A percentile compares a stretch with the other conserved stretches of the same genome.
phyloP scores from a whole-genome alignment of 2,329 filamentous ascomycete genomes.

The Mycosphaerella sp. region DNA sequence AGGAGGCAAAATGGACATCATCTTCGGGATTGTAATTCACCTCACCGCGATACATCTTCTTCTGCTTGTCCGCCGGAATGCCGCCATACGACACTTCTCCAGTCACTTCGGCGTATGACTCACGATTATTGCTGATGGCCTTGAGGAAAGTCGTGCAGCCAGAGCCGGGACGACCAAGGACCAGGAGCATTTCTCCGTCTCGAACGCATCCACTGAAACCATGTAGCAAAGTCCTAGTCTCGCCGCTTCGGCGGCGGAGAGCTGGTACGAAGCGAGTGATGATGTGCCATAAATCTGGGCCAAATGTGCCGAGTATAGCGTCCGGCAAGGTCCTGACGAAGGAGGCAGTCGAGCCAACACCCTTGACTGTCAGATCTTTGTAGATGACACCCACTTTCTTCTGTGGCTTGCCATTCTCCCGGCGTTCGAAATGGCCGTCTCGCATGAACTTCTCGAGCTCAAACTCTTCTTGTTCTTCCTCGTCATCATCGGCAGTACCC shows the following conservation, averaged over 20 bases:
- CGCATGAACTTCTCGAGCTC: slow-evolving; percentile 64
- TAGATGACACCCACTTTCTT: slow-evolving; percentile 76
- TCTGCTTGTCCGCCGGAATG: slow-evolving; percentile 61
- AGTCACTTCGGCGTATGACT: slow-evolving; percentile 57
- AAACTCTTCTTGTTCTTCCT: slow-evolving; percentile 52
- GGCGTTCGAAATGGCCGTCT: slow-evolving; percentile 69
- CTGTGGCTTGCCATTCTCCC: slow-evolving; percentile 58
- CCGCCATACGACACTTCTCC: slow-evolving; percentile 69
- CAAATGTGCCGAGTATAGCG: slow-evolving; percentile 71
- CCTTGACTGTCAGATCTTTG: slow-evolving; percentile 69
- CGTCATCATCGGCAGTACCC: slow-evolving; percentile 40
- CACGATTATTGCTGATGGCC: slow-evolving; percentile 64
- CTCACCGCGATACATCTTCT: slow-evolving; percentile 65
- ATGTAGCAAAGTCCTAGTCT: slow-evolving; percentile 53
- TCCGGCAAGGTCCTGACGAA: slow-evolving; percentile 69
- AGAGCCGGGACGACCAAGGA: slow-evolving; percentile 65
- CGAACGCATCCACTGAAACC: slow-evolving; percentile 63
- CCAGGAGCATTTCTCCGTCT: slow-evolving; percentile 62
- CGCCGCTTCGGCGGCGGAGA: slow-evolving; percentile 45
- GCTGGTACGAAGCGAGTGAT: slow-evolving; percentile 51
- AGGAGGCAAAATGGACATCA: slow-evolving; percentile 64
- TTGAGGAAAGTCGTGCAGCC: slow-evolving; percentile 75
- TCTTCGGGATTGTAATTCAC: slow-evolving; percentile 75
- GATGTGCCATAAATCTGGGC: slow-evolving; percentile 67
- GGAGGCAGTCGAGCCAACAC: slow-evolving; percentile 58